Percentiles rank a stretch among this genome's conserved stretches.
phyloP scores from a whole-genome alignment of 257 asterid genomes.

The Fraxinus quadrangulata region DNA sequence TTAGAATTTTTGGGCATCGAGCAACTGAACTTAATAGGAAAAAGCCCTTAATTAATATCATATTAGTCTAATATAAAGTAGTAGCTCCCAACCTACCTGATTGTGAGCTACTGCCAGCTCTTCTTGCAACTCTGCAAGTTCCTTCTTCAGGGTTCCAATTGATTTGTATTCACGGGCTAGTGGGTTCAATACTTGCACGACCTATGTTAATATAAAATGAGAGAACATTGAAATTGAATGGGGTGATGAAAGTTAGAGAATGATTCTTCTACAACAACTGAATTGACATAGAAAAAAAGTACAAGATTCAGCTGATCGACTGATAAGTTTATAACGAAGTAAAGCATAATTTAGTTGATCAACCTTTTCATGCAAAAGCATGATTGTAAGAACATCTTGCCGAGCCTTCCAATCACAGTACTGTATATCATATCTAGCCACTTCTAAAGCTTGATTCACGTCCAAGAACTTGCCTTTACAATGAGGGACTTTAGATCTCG shows the following conservation, averaged over 20 bases:
- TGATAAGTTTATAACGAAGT: neutral
- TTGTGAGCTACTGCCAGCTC: conserved; percentile 76
- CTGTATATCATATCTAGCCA: conserved; percentile 83
- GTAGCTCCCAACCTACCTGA: conserved; percentile 49
- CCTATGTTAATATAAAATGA: conserved; percentile 32
- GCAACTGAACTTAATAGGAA: neutral
- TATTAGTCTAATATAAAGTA: neutral
- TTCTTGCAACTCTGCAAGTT: conserved; percentile 83
- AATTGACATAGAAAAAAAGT: neutral
- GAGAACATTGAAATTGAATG: neutral
- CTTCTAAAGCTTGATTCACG: conserved; percentile 76
- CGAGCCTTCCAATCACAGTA: conserved; percentile 99
- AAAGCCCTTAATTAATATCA: neutral
- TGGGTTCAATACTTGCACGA: conserved; percentile 91
- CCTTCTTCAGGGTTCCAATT: conserved; percentile 82
- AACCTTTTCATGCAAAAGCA: conserved; percentile 97
- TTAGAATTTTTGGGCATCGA: neutral
- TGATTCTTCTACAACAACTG: neutral
- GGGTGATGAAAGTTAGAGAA: neutral
- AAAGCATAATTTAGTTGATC: neutral
- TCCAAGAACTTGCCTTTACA: conserved; percentile 80
- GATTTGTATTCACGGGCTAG: conserved; percentile 97
- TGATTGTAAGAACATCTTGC: conserved; percentile 83
- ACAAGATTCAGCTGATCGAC: neutral
- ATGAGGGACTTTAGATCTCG: conserved; percentile 74